phyloP scores from a whole-genome alignment of 306 rosid species.

The Quercus alba region DNA sequence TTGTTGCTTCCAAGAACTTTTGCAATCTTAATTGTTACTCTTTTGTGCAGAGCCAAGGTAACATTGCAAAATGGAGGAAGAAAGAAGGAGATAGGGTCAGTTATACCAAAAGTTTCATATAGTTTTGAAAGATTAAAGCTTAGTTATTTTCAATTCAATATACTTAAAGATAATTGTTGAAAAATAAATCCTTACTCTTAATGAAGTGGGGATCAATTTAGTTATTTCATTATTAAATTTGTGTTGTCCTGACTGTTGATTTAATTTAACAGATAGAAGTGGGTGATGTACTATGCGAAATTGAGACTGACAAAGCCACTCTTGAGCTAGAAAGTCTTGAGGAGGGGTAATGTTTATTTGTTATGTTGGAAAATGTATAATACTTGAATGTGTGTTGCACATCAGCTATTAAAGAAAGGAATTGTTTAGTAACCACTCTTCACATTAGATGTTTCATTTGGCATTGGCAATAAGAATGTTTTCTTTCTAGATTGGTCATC shows the following conservation, averaged over 20 bases:
- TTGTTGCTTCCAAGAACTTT: slow-evolving; percentile 23
- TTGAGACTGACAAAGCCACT: slow-evolving; percentile 97
- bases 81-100: slow-evolving; percentile 97
- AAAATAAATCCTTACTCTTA: background rate
- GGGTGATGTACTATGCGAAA: slow-evolving; percentile 92
- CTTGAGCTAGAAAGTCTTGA: slow-evolving; percentile 94
- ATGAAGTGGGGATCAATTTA: slow-evolving; percentile 17
- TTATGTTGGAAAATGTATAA: background rate
- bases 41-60: slow-evolving; percentile 80
- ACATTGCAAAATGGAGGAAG: slow-evolving; percentile 85
- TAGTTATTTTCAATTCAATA: slow-evolving; percentile 21
- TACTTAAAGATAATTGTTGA: background rate
- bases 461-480: background rate
- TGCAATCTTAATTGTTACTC: slow-evolving; percentile 19
- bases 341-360: slow-evolving; percentile 70
- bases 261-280: slow-evolving; percentile 72
- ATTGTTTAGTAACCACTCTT: slow-evolving; percentile 13
- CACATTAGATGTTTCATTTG: slow-evolving; percentile 1
- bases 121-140: slow-evolving; percentile 27
- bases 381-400: background rate
- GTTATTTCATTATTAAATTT: slow-evolving; percentile 12
- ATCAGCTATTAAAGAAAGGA: background rate
- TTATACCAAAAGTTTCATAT: slow-evolving; percentile 15
- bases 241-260: slow-evolving; percentile 26
- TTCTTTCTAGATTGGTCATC: slow-evolving; percentile 1